Percentiles rank a stretch among this genome's conserved stretches.
Evolutionary conservation across 805 yeast species (phyloP).

Genomic region (Grigorovia yakushimaensis): DNA sequence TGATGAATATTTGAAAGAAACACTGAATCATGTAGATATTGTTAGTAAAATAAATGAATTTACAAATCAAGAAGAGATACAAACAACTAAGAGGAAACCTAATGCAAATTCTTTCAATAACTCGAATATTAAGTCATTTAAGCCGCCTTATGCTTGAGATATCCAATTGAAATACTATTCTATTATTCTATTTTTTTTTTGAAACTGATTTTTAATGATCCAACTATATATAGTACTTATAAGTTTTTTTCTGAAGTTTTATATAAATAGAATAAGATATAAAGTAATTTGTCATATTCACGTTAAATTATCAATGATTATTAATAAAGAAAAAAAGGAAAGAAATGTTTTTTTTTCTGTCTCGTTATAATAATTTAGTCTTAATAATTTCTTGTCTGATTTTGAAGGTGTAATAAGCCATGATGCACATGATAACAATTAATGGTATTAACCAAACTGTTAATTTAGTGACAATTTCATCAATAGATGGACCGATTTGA

Average conservation of each 20-base stretch:
- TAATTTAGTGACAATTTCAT: slow-evolving; percentile 26
- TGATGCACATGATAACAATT: slow-evolving; percentile 23
- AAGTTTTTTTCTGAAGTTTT: no score
- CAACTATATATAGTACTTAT: no score
- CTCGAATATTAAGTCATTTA: slow-evolving; percentile 35
- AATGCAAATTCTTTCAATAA: slow-evolving; percentile 40
- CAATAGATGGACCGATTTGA: slow-evolving; percentile 21
- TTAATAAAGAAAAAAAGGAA: no score
- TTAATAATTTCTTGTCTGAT: slow-evolving; percentile 31
- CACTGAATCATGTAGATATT: slow-evolving; percentile 23
- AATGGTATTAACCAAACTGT: slow-evolving; percentile 28
- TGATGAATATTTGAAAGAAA: slow-evolving; percentile 25
- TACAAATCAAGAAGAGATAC: slow-evolving; percentile 34
- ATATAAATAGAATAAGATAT: no score
- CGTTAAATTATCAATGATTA: no score
- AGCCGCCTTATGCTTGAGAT: slow-evolving; percentile 33
- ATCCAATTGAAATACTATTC: no score
- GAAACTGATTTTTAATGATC: no score
- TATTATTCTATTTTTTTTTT: no score
- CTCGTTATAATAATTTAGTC: slow-evolving; percentile 26
- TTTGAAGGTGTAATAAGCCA: slow-evolving; percentile 30
- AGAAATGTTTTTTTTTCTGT: no score
- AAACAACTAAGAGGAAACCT: slow-evolving; percentile 36
- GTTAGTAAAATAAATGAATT: slow-evolving; percentile 30
- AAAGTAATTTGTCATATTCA: no score